Conservation (phyloP, 768 basidiomycete species). For the Tephrocybe sp. region DNA sequence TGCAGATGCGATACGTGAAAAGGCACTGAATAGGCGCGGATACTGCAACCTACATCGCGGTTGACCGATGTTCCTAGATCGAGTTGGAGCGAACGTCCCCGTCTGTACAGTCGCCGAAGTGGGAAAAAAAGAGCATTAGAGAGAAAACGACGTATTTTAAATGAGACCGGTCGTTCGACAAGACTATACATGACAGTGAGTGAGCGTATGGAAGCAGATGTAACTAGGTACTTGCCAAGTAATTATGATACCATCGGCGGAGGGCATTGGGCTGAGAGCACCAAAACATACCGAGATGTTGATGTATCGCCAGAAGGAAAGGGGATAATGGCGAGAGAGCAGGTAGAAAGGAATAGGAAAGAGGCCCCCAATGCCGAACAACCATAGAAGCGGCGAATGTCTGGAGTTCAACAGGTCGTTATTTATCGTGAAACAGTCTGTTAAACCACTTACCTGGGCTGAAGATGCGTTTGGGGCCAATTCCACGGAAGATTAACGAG, state of each 20-base stretch:
- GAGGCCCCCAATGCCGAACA: conserved; percentile 76
- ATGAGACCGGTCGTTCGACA: conserved; percentile 36
- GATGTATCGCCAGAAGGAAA: conserved; percentile 70
- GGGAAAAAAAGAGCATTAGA: background rate
- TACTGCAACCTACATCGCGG: background rate
- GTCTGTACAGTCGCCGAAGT: conserved; percentile 41
- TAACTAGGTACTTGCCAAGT: conserved; percentile 36
- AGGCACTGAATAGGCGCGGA: too few relatives aligned
- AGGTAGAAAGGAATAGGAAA: conserved; percentile 82
- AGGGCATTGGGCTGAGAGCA: conserved; percentile 46
- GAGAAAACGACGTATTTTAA: conserved; percentile 19
- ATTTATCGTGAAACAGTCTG: background rate
- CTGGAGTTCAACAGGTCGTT: conserved; percentile 25
- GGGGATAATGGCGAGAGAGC: conserved; percentile 77
- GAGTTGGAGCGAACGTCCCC: conserved; percentile 35
- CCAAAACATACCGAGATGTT: conserved; percentile 39
- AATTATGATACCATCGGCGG: conserved; percentile 47
- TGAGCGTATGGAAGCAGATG: background rate
- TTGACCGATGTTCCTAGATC: background rate
- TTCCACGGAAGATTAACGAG: conserved; percentile 79
- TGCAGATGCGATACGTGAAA: too few relatives aligned
- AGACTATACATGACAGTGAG: conserved; percentile 23
- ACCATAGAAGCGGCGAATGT: conserved; percentile 65
- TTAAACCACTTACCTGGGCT: conserved; percentile 49
- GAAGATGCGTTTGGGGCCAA: conserved; percentile 74